These are phyloP conservation scores for Inonotus obliquus DNA, from an alignment of 1,284 basidiomycete genomes.

Conservation along the genomic window DNA sequence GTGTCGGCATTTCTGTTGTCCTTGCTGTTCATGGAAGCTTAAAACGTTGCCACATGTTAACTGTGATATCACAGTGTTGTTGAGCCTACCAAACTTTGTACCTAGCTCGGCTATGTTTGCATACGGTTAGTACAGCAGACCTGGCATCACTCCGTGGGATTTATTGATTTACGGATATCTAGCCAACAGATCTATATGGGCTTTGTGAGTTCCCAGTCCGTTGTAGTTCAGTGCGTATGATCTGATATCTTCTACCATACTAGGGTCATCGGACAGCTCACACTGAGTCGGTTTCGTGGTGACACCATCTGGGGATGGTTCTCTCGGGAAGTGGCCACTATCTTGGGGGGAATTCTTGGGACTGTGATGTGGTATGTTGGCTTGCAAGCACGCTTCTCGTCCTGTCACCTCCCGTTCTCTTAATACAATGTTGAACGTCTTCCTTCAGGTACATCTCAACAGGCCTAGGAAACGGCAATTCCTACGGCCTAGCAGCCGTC, in stretches of 20 bases:
- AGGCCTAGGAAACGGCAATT: conserved; percentile 59
- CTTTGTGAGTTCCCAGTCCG: conserved; percentile 27
- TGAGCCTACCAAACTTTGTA: conserved; percentile 43
- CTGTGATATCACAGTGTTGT: conserved; percentile 40
- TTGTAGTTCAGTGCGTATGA: background rate
- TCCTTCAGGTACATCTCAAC: conserved; percentile 67
- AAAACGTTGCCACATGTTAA: too few relatives aligned
- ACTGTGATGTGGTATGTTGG: conserved; percentile 61
- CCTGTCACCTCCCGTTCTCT: too few relatives aligned
- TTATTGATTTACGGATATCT: background rate
- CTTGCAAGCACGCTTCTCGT: conserved; percentile 19
- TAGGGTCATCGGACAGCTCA: conserved; percentile 73
- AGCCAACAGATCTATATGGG: conserved; percentile 34
- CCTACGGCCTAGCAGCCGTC: conserved; percentile 71
- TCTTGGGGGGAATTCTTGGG: conserved; percentile 66
- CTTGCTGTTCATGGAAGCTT: background rate
- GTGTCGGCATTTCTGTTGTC: background rate
- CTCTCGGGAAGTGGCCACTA: conserved; percentile 60
- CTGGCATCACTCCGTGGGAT: background rate
- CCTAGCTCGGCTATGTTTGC: conserved; percentile 16
- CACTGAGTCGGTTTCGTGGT: conserved; percentile 64
- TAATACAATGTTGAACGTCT: background rate
- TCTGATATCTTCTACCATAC: background rate
- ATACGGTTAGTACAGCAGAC: conserved; percentile 12
- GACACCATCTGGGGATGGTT: conserved; percentile 72